Percentiles rank a stretch among this genome's conserved stretches.
phyloP scores from a whole-genome alignment of 169 alveolate genomes.

The Haemoproteus tartakovskyi region DNA sequence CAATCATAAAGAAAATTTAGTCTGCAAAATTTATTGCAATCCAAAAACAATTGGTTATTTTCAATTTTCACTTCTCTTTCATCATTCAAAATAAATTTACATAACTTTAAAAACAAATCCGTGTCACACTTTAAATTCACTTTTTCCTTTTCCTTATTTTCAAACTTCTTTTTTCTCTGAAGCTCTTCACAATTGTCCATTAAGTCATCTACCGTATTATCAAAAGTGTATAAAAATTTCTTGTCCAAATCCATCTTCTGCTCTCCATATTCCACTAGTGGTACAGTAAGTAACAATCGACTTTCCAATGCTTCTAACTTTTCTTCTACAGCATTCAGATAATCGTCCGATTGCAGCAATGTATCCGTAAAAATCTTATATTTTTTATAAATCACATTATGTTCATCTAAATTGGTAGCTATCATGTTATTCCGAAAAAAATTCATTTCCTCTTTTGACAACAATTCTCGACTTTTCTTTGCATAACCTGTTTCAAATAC shows the following conservation, averaged over 20 bases:
- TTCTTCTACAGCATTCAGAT: conserved; percentile 8
- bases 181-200: conserved; percentile 21
- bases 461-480: conserved; percentile 1
- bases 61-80: not conserved
- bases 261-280: conserved; percentile 5
- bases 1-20: conserved; percentile 9
- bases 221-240: conserved; percentile 9
- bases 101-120: conserved; percentile 36
- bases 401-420: conserved; percentile 3
- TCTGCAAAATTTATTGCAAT: conserved; percentile 30
- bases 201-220: conserved; percentile 10
- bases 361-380: conserved; percentile 34
- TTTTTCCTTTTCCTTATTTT: conserved; percentile 10
- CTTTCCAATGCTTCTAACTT: conserved; percentile 29
- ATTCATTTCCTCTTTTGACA: not conserved
- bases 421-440: not conserved
- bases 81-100: conserved; percentile 24
- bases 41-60: conserved; percentile 14
- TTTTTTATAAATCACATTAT: conserved; percentile 28
- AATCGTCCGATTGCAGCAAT: conserved; percentile 48
- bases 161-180: conserved; percentile 3
- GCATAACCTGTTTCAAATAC: too few relatives aligned
- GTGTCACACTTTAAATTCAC: conserved; percentile 37
- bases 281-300: conserved; percentile 5
- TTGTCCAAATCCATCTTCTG: conserved; percentile 6